Evolutionary conservation across 768 basidiomycete genomes (phyloP), one percentile per base, ranked within the genome.

Genomic region (Lentinula aciculospora): DNA sequence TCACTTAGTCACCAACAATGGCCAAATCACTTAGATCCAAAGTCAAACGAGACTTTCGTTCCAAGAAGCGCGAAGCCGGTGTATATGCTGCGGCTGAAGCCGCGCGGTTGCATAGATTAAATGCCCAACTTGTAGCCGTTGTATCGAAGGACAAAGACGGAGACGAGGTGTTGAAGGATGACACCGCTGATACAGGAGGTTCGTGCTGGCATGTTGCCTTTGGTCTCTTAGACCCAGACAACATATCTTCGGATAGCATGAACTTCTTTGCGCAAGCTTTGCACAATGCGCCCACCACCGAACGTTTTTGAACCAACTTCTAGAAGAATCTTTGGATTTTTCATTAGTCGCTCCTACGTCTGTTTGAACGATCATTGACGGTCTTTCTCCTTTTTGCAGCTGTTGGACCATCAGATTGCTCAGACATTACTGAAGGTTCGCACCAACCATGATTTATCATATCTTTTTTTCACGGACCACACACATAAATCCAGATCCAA

Each of bases 1-100:
- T 34, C 32, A 34, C 32, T 34, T n/a, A n/a, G n/a, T n/a, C n/a
- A n/a, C 2, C 4, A 63, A 57, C 10, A 46, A 92, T 94, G 91
- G 91, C 88, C 42, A 94, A 94, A 77, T 92, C 89, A 44, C 79
- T 82, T 39, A 77, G 92, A 66, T 90, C 89, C 6, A 94, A 94
- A 73, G 78, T 81, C 48, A 94, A 93, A 68, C 87, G 92, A 29
- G 72, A 81, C 13, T 89, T 82, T 71, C 87, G 91, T 63, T 76
- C 84, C 13, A 86, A 88, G 64, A 93, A 93, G 70, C 84, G 91
- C 59, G 81, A 85, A 66, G 70, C 72, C 44, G 86, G 89, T 55
- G 80, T 88, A 55, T 93, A 89, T 65, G 90, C 91, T 47, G 91
- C 80, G 1, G 76, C 82, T 8, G 86, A 89, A 61, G 89, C 91